These are phyloP conservation scores for Eucalyptus polybractea DNA, from an alignment of 345 rosid genomes.

Conservation along the genomic window DNA sequence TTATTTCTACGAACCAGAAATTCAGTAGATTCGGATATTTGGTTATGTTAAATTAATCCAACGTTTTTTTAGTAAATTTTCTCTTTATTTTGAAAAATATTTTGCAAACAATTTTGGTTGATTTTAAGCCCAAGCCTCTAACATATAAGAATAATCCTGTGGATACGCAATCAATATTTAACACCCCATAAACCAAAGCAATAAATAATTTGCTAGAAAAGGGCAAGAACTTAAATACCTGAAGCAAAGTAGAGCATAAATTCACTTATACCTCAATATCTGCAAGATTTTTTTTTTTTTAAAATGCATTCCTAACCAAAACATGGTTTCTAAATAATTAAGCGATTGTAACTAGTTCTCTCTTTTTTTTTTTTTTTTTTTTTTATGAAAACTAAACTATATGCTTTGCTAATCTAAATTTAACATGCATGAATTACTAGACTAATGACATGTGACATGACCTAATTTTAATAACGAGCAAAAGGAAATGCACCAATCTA, in stretches of 20 bases:
- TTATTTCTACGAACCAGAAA: fast-evolving
- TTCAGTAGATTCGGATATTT: too few species aligned
- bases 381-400: not conserved
- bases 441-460: not conserved
- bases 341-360: not conserved
- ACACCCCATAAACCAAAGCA: not conserved
- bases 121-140: not conserved
- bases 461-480: not conserved
- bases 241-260: not conserved
- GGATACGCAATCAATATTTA: not conserved
- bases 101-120: not conserved
- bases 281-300: not conserved
- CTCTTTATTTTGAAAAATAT: too few species aligned
- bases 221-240: too few species aligned
- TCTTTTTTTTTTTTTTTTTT: too few species aligned
- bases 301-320: not conserved
- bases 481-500: not conserved
- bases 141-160: too few species aligned
- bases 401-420: not conserved
- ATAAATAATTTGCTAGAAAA: not conserved
- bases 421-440: not conserved
- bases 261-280: not conserved
- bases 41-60: too few species aligned
- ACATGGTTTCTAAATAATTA: not conserved
- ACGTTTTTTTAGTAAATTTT: fast-evolving